phyloP scores from a whole-genome alignment of 2,329 filamentous ascomycete species.

The Fusarium sp. region DNA sequence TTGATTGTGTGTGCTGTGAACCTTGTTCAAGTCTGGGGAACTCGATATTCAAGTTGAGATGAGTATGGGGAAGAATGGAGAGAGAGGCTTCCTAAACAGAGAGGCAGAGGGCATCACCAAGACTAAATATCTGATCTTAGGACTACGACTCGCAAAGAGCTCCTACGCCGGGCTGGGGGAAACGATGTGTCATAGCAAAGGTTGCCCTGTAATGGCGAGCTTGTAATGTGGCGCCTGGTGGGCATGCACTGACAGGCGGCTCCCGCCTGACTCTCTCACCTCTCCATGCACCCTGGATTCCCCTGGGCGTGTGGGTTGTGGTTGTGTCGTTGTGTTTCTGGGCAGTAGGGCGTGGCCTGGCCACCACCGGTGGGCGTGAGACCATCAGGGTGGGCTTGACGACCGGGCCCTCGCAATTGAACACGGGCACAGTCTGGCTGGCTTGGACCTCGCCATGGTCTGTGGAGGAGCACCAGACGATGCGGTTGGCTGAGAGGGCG shows the following conservation, averaged over 20 bases:
- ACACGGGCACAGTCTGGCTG: slow-evolving; percentile 27
- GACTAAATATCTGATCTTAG: slow-evolving; percentile 42
- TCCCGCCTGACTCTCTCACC: slow-evolving; percentile 43
- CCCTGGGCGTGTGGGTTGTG: slow-evolving; percentile 39
- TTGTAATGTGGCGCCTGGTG: slow-evolving; percentile 44
- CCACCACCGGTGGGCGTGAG: slow-evolving; percentile 33
- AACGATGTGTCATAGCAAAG: slow-evolving; percentile 46
- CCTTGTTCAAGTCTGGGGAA: slow-evolving; percentile 35
- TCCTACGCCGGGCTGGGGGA: slow-evolving; percentile 30
- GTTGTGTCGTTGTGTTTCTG: slow-evolving; percentile 8
- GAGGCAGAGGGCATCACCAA: slow-evolving; percentile 38
- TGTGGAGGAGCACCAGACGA: neutral
- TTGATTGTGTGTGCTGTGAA: slow-evolving; percentile 14
- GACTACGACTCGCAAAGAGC: slow-evolving; percentile 31
- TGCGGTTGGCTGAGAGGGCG: slow-evolving; percentile 22
- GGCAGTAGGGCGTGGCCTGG: slow-evolving; percentile 20
- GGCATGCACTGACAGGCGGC: slow-evolving; percentile 35
- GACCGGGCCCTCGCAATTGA: slow-evolving; percentile 6
- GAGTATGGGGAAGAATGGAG: slow-evolving; percentile 38
- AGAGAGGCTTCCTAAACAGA: slow-evolving; percentile 29
- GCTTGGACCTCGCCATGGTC: slow-evolving; percentile 16
- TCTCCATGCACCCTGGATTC: slow-evolving; percentile 27
- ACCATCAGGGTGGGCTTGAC: slow-evolving; percentile 30
- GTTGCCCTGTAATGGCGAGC: slow-evolving; percentile 43
- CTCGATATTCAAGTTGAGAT: slow-evolving; percentile 18